Evolutionary conservation across 306 rosid species (phyloP), one percentile per base, ranked within the genome.

Genomic region (Abrus pulchellus): DNA sequence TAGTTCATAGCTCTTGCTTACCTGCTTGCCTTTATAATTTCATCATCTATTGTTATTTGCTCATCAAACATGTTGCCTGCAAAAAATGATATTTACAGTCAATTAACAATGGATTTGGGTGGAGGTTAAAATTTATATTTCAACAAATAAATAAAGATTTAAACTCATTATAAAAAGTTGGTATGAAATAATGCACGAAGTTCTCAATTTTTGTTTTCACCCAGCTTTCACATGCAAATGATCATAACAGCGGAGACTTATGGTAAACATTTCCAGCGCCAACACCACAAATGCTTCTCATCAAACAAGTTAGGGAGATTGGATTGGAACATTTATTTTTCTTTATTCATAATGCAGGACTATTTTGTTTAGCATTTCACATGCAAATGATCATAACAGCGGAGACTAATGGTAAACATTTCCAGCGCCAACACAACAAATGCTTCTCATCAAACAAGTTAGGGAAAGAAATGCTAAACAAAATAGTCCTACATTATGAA

Each of bases 11-110:
- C 30, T 60, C 72, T 52, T 54, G 74, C 60, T 66, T 78, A 87
- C 90, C 86, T 79, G 88, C 88, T 82, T 71, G 86, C 38, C 72
- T 84, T 84, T 41, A 87, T 75, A 54, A 52, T 34, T 79, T 87
- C 86, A 44, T 53, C 86, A 4, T 48, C 80, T 50, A 87, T 43
- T 14, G 86, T 79, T 40, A 59, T 50, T 64, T 87, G 65, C 63
- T 75, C 83, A 47, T 84, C 84, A 82, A 75, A 84, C 64, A 73
- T 36, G 81, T 75, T 75, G 27, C 81, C 90, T 87, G 88, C 83
- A 71, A 45, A 84, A 47, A 44, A 41, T 7, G 7, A 45, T 69
- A 54, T 34, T 50, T 72, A 76, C 80, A 47, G 68, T 83, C 79
- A 80, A 34, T 28, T 72, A 32, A 38, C 70, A 82, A 13, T 56